Conservation (phyloP, 257 asterid species). For the Nyctanthes arbortristis region DNA sequence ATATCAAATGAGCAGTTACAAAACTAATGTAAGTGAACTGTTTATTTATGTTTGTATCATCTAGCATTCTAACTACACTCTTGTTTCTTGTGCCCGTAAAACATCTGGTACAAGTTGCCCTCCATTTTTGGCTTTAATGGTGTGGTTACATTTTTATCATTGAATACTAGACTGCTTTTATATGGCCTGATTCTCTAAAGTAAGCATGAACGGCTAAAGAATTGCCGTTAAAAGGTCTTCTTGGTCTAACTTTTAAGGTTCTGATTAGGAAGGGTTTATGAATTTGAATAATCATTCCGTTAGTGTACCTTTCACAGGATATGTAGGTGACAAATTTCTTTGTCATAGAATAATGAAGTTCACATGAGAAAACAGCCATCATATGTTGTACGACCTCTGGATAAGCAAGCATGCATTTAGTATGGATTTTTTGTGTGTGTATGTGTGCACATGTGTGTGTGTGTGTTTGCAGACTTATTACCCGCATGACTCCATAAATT, state of each 20-base stretch:
- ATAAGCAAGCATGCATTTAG: no score
- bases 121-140: neutral
- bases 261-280: neutral
- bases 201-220: constrained; percentile 6
- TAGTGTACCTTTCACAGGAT: neutral
- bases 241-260: constrained; percentile 4
- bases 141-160: no score
- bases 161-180: no score
- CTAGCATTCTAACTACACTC: neutral
- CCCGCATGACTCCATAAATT: no score
- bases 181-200: constrained; percentile 11
- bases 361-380: no score
- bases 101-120: constrained; percentile 1
- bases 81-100: constrained; percentile 11
- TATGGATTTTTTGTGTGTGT: no score
- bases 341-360: neutral
- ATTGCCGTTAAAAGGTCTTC: neutral
- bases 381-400: no score
- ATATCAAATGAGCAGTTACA: constrained; percentile 39
- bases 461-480: no score
- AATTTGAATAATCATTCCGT: neutral
- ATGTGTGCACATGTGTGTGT: no score
- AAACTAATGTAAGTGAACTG: constrained; percentile 48
- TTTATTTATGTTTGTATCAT: neutral
- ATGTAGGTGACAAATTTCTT: neutral